Evolutionary conservation across 257 asterid species (phyloP).

Genomic region (Euphrasia confusa): DNA sequence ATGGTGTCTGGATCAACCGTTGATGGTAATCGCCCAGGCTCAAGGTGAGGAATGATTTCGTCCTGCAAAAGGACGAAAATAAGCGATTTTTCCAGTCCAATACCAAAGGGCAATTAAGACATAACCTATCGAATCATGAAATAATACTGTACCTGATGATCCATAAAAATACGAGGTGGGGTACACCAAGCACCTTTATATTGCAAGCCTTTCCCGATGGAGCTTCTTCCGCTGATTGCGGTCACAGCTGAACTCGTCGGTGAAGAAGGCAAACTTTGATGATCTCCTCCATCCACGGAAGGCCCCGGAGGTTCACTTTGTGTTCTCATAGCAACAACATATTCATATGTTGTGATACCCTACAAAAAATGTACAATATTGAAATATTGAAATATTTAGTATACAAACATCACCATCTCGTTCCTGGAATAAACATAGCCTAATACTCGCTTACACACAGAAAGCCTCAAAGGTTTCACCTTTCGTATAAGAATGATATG

Average conservation of each 20-base stretch:
- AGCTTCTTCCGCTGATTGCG: constrained; percentile 88
- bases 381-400: no score
- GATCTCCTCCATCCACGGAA: constrained; percentile 79
- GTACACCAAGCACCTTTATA: constrained; percentile 98
- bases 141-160: constrained; percentile 79
- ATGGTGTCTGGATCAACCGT: constrained; percentile 81
- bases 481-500: constrained; percentile 87
- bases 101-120: not conserved
- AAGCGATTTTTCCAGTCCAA: not conserved
- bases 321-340: constrained; percentile 87
- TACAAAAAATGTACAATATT: constrained; percentile 12
- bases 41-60: constrained; percentile 81
- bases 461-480: constrained; percentile 33
- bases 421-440: no score
- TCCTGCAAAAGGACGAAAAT: constrained; percentile 41
- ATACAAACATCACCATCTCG: no score
- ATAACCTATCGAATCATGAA: not conserved
- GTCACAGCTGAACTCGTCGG: constrained; percentile 96
- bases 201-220: constrained; percentile 84
- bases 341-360: constrained; percentile 97
- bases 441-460: no score
- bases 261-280: constrained; percentile 84
- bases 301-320: constrained; percentile 94
- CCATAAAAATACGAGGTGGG: constrained; percentile 95
- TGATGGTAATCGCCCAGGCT: constrained; percentile 86